Evolutionary conservation across 352 stramenopile species (phyloP).

Genomic region (Phytophthora boehmeriae): DNA sequence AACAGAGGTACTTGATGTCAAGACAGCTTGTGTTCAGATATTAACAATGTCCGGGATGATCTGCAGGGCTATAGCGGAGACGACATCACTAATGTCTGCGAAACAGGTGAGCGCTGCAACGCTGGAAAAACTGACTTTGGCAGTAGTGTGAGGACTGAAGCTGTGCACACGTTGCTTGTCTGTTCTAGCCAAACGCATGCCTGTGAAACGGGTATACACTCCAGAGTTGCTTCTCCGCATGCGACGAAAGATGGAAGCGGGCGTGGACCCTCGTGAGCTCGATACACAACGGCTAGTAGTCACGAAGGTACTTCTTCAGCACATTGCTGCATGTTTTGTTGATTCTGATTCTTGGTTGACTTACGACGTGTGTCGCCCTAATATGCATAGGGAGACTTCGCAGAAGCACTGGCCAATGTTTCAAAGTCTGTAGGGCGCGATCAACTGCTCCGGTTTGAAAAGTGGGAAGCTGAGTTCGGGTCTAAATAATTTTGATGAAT

Average conservation of each 20-base stretch:
- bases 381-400: constrained; percentile 45
- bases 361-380: background rate
- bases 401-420: constrained; percentile 76
- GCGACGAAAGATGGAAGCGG: constrained; percentile 47
- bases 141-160: too few relatives aligned
- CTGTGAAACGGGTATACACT: constrained; percentile 80
- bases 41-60: constrained; percentile 1
- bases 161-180: background rate
- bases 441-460: constrained; percentile 73
- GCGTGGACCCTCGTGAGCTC: constrained; percentile 44
- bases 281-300: constrained; percentile 67
- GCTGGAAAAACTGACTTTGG: background rate
- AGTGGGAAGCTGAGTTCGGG: constrained; percentile 85
- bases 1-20: constrained; percentile 64
- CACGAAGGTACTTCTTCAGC: constrained; percentile 45
- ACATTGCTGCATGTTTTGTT: too few relatives aligned
- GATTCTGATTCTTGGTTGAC: background rate
- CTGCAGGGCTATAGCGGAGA: constrained; percentile 60
- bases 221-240: constrained; percentile 67
- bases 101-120: constrained; percentile 35
- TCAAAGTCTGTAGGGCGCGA: constrained; percentile 83
- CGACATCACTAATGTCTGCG: constrained; percentile 64
- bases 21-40: background rate
- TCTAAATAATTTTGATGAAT: constrained; percentile 56
- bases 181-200: constrained; percentile 74